phyloP scores from a whole-genome alignment of 169 alveolate genomes.

The Cryptosporidium bovis region DNA sequence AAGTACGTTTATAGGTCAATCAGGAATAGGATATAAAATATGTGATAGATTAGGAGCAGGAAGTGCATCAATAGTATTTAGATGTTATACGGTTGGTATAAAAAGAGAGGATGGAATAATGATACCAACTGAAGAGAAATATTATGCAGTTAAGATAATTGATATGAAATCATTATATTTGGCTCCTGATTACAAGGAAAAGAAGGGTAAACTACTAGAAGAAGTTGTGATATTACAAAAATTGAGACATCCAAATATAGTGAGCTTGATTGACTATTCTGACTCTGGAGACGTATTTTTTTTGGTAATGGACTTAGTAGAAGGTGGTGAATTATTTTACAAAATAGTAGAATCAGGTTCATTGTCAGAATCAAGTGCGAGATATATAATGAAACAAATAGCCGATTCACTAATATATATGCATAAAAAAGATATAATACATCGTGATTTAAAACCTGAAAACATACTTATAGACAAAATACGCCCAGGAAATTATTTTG shows the following conservation, averaged over 20 bases:
- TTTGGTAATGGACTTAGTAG: slow-evolving; percentile 88
- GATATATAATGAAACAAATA: slow-evolving; percentile 82
- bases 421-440: slow-evolving; percentile 85
- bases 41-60: slow-evolving; percentile 75
- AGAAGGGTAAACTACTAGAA: slow-evolving; percentile 76
- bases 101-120: slow-evolving; percentile 48
- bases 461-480: slow-evolving; percentile 86
- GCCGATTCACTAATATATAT: slow-evolving; percentile 83
- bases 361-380: slow-evolving; percentile 81
- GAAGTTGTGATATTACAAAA: slow-evolving; percentile 81
- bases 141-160: slow-evolving; percentile 67
- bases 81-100: slow-evolving; percentile 36
- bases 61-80: slow-evolving; percentile 65
- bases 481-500: slow-evolving; percentile 75
- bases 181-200: slow-evolving; percentile 44
- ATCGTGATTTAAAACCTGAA: slow-evolving; percentile 94
- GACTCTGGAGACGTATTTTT: slow-evolving; percentile 84
- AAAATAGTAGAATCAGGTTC: slow-evolving; percentile 85
- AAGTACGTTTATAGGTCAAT: slow-evolving; percentile 46
- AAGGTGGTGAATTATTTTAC: slow-evolving; percentile 92
- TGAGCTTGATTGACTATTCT: slow-evolving; percentile 80
- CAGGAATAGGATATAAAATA: slow-evolving; percentile 59
- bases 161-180: slow-evolving; percentile 20
- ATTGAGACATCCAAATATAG: slow-evolving; percentile 84
- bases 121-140: slow-evolving; percentile 44